Base-by-base conservation (phyloP, 352 stramenopile species). In the Albugo candida region DNA sequence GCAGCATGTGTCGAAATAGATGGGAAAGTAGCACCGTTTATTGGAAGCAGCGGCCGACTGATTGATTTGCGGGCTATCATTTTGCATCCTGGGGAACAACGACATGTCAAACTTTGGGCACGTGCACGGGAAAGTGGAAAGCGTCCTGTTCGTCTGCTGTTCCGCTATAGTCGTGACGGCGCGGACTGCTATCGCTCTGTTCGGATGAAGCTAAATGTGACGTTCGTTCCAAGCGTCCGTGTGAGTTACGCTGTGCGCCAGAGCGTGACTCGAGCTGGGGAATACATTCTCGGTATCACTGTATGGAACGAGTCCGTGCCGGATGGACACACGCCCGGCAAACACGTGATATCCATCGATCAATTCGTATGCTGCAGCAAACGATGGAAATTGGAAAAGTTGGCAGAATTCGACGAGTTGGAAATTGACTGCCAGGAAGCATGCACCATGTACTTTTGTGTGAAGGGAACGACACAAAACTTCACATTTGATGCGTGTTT, bases 381-480 rank as follows among this genome's bases (percentile, higher is more conserved):
- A 4, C 55, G 53, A 5, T 91, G 78, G 78, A 55, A 46, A 13
- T 44, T 87, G 27, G 59, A 82, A 21, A 60, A 54, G 21, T 69
- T 91, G 37, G 24, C 24, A 31, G 24, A 31, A 34, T 19, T 16
- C 11, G 45, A 41, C 8, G 37, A 17, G 35, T 44, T 52, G 5
- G 57, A 60, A 21, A 54, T 85, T 21, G 68, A 61, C n/a, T 78
- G 64, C 46, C 71, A 72, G 41, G 78, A 92, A 57, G 67, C 69
- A 0, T 83, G 72, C 39, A 88, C 78, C 12, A 70, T 59, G 11
- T 92, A 87, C 48, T 88, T 88, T 49, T 71, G 75, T n/a, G 49
- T 87, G 14, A 38, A 40, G 16, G 5, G 13, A 45, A 40, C 12
- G 40, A 34, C 16, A 31, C 18, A 51, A 17, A 18, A 16, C 6